A percentile compares a stretch with the other conserved stretches of the same genome.
Evolutionary conservation across 2,329 filamentous ascomycete genomes (phyloP).

Genomic region (Daldinia eschscholtzii): DNA sequence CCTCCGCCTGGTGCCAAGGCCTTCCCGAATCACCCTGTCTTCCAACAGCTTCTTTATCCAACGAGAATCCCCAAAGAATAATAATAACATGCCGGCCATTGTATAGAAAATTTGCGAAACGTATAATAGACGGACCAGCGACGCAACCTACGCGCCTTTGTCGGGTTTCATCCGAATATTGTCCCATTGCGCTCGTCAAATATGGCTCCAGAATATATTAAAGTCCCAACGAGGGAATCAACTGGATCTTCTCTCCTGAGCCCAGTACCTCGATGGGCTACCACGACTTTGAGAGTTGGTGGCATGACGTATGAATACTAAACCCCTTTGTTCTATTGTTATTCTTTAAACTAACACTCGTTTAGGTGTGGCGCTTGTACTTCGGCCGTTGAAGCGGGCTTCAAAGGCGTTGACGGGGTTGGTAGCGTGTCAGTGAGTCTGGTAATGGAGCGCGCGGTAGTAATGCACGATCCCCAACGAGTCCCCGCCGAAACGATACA

Average conservation of each 20-base stretch:
- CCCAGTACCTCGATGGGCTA: constrained; percentile 76
- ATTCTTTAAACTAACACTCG: constrained; percentile 48
- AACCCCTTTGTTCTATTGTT: not conserved
- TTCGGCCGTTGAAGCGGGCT: constrained; percentile 92
- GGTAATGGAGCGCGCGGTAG: constrained; percentile 94
- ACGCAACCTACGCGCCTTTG: constrained; percentile 18
- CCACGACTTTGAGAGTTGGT: constrained; percentile 89
- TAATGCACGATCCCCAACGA: constrained; percentile 84
- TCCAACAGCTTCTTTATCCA: constrained; percentile 8
- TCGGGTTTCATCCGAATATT: constrained; percentile 5
- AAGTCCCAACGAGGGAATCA: constrained; percentile 59
- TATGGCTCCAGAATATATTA: constrained; percentile 67
- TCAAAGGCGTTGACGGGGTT: constrained; percentile 84
- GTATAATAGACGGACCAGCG: constrained; percentile 23
- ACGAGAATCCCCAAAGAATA: constrained; percentile 14
- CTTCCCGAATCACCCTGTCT: constrained; percentile 20
- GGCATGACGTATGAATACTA: constrained; percentile 75
- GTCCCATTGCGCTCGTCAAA: constrained; percentile 28
- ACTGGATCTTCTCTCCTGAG: constrained; percentile 51
- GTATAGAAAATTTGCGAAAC: constrained; percentile 33
- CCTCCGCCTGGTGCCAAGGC: constrained; percentile 44
- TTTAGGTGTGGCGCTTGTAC: constrained; percentile 91
- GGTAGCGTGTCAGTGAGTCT: constrained; percentile 91
- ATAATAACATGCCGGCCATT: constrained; percentile 41
- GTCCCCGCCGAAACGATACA: constrained; percentile 81